phyloP scores from a whole-genome alignment of 2,329 filamentous ascomycete genomes.

The Colletotrichum somersetense region DNA sequence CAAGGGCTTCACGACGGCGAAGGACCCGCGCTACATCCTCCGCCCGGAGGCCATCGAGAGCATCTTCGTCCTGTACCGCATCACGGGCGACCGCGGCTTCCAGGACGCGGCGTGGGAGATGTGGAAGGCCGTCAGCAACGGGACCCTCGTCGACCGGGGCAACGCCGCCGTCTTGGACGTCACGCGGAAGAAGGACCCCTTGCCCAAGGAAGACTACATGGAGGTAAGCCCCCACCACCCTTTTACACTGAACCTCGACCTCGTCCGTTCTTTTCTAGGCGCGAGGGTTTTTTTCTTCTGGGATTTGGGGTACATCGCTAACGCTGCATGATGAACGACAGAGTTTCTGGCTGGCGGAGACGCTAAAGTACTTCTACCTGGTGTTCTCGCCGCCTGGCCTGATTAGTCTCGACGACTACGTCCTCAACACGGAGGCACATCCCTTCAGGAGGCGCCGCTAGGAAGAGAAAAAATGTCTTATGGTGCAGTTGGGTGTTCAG shows the following conservation, averaged over 20 bases:
- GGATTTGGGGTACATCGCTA: slow-evolving; percentile 8
- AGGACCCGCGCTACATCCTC: slow-evolving; percentile 64
- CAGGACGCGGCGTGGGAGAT: slow-evolving; percentile 67
- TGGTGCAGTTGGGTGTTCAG: not conserved
- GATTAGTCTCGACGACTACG: slow-evolving; percentile 76
- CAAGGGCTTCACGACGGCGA: slow-evolving; percentile 73
- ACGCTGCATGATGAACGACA: slow-evolving; percentile 51
- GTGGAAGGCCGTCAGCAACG: slow-evolving; percentile 62
- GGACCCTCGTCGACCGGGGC: slow-evolving; percentile 60
- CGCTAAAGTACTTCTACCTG: slow-evolving; percentile 81
- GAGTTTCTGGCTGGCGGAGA: slow-evolving; percentile 81
- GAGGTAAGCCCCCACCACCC: slow-evolving; percentile 43
- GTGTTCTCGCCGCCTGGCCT: slow-evolving; percentile 74
- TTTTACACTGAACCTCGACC: not conserved
- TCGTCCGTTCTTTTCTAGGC: not conserved
- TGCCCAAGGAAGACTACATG: slow-evolving; percentile 56
- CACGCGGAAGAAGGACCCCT: slow-evolving; percentile 62
- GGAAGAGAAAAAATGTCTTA: not conserved
- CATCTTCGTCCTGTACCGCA: slow-evolving; percentile 66
- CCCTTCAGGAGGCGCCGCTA: slow-evolving; percentile 50
- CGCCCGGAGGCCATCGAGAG: slow-evolving; percentile 65
- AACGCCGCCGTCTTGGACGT: slow-evolving; percentile 64
- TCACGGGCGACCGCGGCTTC: slow-evolving; percentile 61
- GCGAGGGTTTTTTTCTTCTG: not conserved
- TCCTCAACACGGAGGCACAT: slow-evolving; percentile 69